A percentile compares a stretch with the other conserved stretches of the same genome.
These are phyloP conservation scores for Avena eriantha DNA, from an alignment of 176 grass and related monocot species.

Conservation along the genomic window DNA sequence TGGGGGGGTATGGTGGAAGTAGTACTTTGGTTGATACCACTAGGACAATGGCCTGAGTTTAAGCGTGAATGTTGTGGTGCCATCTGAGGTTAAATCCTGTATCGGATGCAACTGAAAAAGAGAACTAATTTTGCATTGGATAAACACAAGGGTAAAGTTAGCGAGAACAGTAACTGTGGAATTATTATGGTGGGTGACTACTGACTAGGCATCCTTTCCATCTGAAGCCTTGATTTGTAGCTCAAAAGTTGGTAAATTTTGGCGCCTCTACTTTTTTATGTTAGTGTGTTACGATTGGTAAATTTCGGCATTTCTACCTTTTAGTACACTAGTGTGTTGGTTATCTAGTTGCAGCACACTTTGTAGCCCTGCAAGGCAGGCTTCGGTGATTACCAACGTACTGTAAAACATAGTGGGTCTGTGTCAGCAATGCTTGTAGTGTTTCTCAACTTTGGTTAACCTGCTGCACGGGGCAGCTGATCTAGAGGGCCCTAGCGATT, in stretches of 20 bases:
- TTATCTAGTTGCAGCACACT: slow-evolving; percentile 42
- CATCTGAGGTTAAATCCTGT: not conserved
- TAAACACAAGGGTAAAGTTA: slow-evolving; percentile 17
- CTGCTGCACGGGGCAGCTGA: not conserved
- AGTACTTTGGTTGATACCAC: slow-evolving; percentile 4
- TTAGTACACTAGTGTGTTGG: not conserved
- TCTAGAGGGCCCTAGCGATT: not conserved
- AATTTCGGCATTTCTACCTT: not conserved
- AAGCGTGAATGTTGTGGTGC: not conserved
- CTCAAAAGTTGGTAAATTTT: slow-evolving; percentile 42
- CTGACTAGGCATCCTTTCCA: slow-evolving; percentile 39
- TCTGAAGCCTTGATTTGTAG: slow-evolving; percentile 9
- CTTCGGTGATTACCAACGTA: not conserved
- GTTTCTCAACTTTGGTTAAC: not conserved
- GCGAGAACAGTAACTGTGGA: not conserved
- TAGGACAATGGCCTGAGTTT: not conserved
- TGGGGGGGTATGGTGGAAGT: slow-evolving; percentile 20
- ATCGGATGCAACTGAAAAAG: not conserved
- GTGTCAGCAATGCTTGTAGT: not conserved
- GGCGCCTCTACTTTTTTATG: slow-evolving; percentile 6
- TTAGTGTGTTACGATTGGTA: slow-evolving; percentile 10
- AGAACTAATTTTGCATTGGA: slow-evolving; percentile 5
- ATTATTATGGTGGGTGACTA: slow-evolving; percentile 44
- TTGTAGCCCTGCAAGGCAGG: slow-evolving; percentile 2
- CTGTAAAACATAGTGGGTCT: not conserved